Conservation (phyloP, 768 basidiomycete species). For the Chalciporus chontae region DNA sequence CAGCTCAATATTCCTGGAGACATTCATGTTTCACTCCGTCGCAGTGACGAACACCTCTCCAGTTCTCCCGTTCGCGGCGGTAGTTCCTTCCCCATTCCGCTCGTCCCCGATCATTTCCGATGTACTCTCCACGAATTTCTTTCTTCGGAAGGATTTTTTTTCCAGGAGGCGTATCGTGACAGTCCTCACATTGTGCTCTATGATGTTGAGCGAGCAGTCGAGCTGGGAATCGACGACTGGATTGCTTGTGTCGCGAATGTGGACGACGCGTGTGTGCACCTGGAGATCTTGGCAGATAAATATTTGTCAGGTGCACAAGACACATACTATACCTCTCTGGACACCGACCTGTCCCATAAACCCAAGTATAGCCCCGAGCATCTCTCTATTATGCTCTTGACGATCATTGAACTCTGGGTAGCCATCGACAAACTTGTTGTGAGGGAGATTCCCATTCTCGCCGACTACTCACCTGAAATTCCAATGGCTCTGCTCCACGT, state of each 20-base stretch:
- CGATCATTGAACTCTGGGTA: conserved; percentile 29
- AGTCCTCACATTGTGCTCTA: conserved; percentile 14
- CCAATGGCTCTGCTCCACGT: conserved; percentile 14
- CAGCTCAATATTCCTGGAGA: conserved; percentile 26
- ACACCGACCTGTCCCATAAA: too few relatives aligned
- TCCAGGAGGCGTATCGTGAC: not conserved
- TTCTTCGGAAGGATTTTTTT: not conserved
- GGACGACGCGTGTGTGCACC: conserved; percentile 1
- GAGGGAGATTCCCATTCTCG: conserved; percentile 19
- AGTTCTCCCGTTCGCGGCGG: conserved; percentile 5
- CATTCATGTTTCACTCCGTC: conserved; percentile 30
- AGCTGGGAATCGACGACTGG: conserved; percentile 32
- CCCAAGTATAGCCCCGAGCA: conserved; percentile 32
- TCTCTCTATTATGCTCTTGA: conserved; percentile 38
- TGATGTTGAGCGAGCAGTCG: conserved; percentile 35
- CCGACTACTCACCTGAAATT: conserved; percentile 28
- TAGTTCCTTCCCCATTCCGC: not conserved
- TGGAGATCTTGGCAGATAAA: conserved; percentile 16
- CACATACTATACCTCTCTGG: conserved; percentile 10
- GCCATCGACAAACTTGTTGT: conserved; percentile 25
- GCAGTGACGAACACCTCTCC: conserved; percentile 26
- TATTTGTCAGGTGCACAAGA: conserved; percentile 24
- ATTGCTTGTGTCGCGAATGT: conserved; percentile 9
- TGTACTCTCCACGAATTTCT: conserved; percentile 8
- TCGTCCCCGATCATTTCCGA: not conserved